Evolutionary conservation across 1,139 yeast genomes (phyloP), one percentile per base, ranked within the genome.

Genomic region (Kodamaea sp.): DNA sequence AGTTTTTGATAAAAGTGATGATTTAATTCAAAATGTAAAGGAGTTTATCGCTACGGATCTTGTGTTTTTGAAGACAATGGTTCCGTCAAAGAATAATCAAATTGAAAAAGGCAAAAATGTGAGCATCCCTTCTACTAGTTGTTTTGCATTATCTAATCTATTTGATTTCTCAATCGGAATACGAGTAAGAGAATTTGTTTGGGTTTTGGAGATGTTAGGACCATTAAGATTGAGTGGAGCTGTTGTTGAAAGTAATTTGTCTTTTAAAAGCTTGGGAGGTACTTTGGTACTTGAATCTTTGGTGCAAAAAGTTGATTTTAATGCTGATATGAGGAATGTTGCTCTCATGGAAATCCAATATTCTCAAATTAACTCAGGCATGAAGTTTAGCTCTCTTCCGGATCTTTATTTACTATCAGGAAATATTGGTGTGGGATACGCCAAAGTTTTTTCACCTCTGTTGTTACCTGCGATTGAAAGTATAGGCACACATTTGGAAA

Each of bases 381-480:
- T 58, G n/a, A 56, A 55, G 30, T 27, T 60, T 11, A 39, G 44
- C 2, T 40, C 46, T 2, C 27, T 41, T 5, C 49, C 44, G 2
- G 57, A 52, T 2, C 36, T 52, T 9, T 39, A 45, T 28, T 50
- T 65, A 29, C 37, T 60, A 1, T 43, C 50, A 1, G 40, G 57
- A 0, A 52, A 52, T 7, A 43, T 58, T 3, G 55, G 58, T n/a
- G 43, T 64, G 24, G 73, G 72, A 1, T 65, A 60, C 41, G 55
- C 69, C 6, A 67, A 69, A 41, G 40, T 65, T 4, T 54, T 55
- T 26, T 40, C 57, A 4, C 73, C 72, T 2, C 63, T 55, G 50
- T 39, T 67, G 2, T 36, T 57, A 3, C 48, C 47, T 9, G 48
- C 66, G 0, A 23, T 60, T 9, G 54, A 53, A 24, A 45, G 51